Percentiles rank a stretch among this genome's conserved stretches.
phyloP scores from a whole-genome alignment of 1,284 basidiomycete genomes.

The Tilletia caries region DNA sequence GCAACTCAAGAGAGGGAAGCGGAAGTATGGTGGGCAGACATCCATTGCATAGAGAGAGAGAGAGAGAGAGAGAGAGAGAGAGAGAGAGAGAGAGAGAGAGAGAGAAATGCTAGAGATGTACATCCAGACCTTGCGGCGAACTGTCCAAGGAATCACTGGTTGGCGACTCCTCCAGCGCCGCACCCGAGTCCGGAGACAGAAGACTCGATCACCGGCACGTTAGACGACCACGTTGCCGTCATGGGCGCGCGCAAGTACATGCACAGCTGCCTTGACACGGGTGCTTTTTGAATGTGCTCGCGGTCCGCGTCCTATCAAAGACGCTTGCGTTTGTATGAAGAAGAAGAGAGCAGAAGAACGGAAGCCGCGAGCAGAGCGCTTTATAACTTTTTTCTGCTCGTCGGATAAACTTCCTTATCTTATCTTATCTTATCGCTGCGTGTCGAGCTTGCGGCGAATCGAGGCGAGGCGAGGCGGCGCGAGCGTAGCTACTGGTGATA shows the following conservation, averaged over 20 bases:
- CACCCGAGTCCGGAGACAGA: conserved; percentile 6
- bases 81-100: not conserved
- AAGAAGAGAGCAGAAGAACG: no score
- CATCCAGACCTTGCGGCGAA: conserved; percentile 14
- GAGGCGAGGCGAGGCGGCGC: not conserved
- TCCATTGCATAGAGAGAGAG: not conserved
- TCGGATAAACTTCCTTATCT: not conserved
- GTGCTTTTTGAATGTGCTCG: conserved; percentile 15
- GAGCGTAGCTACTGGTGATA: not conserved
- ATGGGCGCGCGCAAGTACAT: not conserved
- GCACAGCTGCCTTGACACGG: conserved; percentile 5
- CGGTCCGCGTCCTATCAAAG: not conserved
- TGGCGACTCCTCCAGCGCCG: not conserved
- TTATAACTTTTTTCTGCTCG: not conserved
- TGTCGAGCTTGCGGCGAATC: no score
- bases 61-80: not conserved
- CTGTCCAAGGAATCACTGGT: not conserved
- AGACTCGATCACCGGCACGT: conserved; percentile 8
- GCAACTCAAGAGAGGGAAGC: not conserved
- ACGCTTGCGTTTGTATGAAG: not conserved
- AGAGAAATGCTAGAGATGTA: not conserved
- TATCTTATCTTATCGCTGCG: not conserved
- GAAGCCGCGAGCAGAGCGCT: not conserved
- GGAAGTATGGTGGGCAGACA: not conserved
- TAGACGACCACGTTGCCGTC: conserved; percentile 12